Evolutionary conservation across 2,329 filamentous ascomycete genomes (phyloP).

Genomic region (Tolypocladium pustulatum): DNA sequence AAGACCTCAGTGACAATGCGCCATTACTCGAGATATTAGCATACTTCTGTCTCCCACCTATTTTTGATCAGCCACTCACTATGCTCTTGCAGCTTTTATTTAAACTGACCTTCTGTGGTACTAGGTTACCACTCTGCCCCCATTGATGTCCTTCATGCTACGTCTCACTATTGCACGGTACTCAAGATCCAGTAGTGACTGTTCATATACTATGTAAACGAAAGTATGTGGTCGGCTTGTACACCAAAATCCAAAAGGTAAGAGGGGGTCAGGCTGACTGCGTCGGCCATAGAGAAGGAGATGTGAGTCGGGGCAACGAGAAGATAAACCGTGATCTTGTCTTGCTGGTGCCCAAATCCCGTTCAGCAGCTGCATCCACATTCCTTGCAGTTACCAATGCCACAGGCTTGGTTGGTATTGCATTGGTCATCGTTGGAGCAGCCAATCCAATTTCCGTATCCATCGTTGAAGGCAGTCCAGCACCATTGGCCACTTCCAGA

Average conservation of each 20-base stretch:
- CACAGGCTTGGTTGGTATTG: background rate
- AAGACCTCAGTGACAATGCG: too few species aligned
- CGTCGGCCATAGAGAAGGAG: background rate
- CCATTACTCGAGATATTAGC: too few species aligned
- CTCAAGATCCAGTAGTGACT: background rate
- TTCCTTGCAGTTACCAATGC: conserved; percentile 1
- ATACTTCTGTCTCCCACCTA: too few species aligned
- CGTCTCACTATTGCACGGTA: background rate
- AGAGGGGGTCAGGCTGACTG: background rate
- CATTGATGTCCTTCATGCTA: background rate
- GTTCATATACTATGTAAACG: background rate
- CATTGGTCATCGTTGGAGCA: background rate
- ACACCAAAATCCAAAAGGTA: background rate
- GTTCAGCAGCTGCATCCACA: conserved; percentile 3
- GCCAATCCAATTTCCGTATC: conserved; percentile 1
- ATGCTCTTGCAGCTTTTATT: too few species aligned
- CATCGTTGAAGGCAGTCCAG: conserved; percentile 3
- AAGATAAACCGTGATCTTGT: background rate
- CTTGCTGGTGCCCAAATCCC: background rate
- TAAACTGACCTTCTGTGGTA: too few species aligned
- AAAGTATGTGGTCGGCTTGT: background rate
- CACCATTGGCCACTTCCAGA: background rate
- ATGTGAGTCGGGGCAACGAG: background rate
- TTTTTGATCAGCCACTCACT: too few species aligned
- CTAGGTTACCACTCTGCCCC: too few species aligned